Conservation (phyloP, 2,329 filamentous ascomycete species). For the Knoxdaviesia capensis region DNA sequence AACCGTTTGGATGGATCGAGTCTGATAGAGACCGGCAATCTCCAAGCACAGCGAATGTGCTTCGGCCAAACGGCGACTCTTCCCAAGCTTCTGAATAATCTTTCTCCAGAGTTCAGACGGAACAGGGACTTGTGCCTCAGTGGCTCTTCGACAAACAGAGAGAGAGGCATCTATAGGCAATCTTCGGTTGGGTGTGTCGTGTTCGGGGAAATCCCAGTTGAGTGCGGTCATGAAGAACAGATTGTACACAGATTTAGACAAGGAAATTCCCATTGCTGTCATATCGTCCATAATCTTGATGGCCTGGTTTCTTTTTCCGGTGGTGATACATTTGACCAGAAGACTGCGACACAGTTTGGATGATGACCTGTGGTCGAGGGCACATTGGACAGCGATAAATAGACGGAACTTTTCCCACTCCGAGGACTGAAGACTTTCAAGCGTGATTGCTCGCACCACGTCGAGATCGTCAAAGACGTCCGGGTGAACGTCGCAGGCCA, state of each 20-base stretch:
- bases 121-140: no score
- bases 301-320: not conserved
- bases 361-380: conserved; percentile 6
- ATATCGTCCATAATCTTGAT: not conserved
- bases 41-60: no score
- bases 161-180: no score
- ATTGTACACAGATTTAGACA: not conserved
- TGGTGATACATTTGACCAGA: not conserved
- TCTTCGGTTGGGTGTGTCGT: no score
- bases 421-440: conserved; percentile 10
- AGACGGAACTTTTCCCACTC: conserved; percentile 22
- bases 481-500: conserved; percentile 31
- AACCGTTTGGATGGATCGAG: no score
- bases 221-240: not conserved
- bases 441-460: conserved; percentile 18
- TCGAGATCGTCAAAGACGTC: conserved; percentile 30
- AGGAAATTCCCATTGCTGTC: not conserved
- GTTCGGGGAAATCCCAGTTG: no score
- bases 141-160: no score
- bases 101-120: no score
- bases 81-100: no score
- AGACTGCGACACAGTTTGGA: conserved; percentile 4
- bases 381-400: conserved; percentile 20
- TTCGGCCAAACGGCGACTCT: no score
- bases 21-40: no score